Evolutionary conservation across 2,329 filamentous ascomycete genomes (phyloP).

Genomic region (Neofusicoccum kwambonambiense): DNA sequence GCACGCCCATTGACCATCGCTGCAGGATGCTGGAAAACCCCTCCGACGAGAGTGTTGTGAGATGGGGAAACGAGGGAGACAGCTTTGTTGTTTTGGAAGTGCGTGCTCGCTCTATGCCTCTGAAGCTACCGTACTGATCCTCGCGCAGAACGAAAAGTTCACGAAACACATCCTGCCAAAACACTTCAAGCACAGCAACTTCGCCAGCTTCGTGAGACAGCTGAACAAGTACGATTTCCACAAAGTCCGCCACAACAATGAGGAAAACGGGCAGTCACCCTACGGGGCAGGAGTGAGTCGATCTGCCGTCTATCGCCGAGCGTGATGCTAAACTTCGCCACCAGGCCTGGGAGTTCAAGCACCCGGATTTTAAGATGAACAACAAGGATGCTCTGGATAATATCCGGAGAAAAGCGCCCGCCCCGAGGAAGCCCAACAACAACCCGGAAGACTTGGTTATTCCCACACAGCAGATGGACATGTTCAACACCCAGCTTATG

Average conservation of each 20-base stretch:
- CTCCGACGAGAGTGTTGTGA: conserved; percentile 84
- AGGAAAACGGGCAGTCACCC: conserved; percentile 77
- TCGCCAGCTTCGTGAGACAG: conserved; percentile 93
- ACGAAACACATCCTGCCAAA: conserved; percentile 96
- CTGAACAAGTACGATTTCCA: conserved; percentile 98
- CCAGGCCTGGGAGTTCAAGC: conserved; percentile 93
- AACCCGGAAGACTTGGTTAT: conserved; percentile 68
- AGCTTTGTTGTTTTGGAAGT: conserved; percentile 98
- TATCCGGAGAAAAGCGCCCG: conserved; percentile 91
- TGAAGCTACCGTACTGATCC: conserved; percentile 1
- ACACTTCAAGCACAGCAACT: conserved; percentile 99
- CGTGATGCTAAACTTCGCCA: not conserved
- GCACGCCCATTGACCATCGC: conserved; percentile 32
- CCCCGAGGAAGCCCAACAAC: conserved; percentile 69
- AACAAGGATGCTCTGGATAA: conserved; percentile 97
- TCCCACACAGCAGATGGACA: conserved; percentile 81
- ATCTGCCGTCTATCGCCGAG: not conserved
- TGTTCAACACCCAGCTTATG: conserved; percentile 82
- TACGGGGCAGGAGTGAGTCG: conserved; percentile 72
- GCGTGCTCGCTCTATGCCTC: conserved; percentile 27
- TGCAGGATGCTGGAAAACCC: conserved; percentile 93
- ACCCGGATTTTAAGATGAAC: conserved; percentile 92
- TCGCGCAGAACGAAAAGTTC: conserved; percentile 85
- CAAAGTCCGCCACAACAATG: conserved; percentile 90
- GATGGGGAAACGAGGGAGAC: conserved; percentile 93